Evolutionary conservation across 2,329 filamentous ascomycete genomes (phyloP).

Genomic region (Scedosporium dehoogii): DNA sequence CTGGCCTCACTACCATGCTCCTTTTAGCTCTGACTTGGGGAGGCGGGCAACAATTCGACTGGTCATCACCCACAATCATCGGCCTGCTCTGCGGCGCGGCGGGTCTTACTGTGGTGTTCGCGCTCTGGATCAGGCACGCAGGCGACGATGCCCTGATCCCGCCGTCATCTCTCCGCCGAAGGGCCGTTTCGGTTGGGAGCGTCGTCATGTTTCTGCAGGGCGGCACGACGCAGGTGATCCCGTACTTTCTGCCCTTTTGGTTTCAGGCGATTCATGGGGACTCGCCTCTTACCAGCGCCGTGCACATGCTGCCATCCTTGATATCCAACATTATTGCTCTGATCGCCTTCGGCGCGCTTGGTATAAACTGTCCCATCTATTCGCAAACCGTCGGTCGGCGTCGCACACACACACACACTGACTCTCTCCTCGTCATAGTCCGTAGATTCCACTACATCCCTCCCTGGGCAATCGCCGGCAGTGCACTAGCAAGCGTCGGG

Average conservation of each 20-base stretch:
- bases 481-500: constrained; percentile 24
- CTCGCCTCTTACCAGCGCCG: constrained; percentile 15
- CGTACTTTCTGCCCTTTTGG: constrained; percentile 34
- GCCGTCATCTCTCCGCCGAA: constrained; percentile 26
- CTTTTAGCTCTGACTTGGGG: constrained; percentile 41
- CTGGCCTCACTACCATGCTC: constrained; percentile 32
- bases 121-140: constrained; percentile 20
- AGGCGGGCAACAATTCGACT: constrained; percentile 24
- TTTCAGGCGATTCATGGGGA: constrained; percentile 34
- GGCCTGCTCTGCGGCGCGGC: constrained; percentile 23
- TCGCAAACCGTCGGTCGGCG: no score
- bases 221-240: constrained; percentile 18
- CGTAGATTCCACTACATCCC: constrained; percentile 32
- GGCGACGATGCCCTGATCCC: constrained; percentile 29
- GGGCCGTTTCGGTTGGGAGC: constrained; percentile 23
- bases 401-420: no score
- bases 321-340: constrained; percentile 10
- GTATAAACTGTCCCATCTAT: no score
- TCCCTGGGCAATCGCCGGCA: constrained; percentile 28
- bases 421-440: constrained; percentile 15
- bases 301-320: constrained; percentile 16
- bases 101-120: constrained; percentile 19
- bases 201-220: constrained; percentile 26
- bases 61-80: constrained; percentile 20
- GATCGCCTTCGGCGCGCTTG: constrained; percentile 3